phyloP scores from a whole-genome alignment of 768 basidiomycete genomes.

The Imleria badia region DNA sequence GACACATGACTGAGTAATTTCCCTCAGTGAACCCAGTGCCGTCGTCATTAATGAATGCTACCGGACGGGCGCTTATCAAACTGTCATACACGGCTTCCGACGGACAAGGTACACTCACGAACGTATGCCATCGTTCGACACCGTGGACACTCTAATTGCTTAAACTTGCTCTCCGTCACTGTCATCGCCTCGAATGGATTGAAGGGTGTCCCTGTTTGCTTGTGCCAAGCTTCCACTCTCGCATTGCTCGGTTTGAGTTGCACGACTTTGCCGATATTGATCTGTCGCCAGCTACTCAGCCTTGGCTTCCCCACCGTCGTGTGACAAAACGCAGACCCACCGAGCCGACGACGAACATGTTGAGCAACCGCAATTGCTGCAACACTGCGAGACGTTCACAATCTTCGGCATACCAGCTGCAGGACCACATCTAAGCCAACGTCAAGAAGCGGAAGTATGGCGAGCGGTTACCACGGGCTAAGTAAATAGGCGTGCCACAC shows the following conservation, averaged over 20 bases:
- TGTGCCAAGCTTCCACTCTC: slow-evolving; percentile 22
- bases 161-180: slow-evolving; percentile 17
- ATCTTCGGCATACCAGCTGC: slow-evolving; percentile 34
- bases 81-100: not conserved
- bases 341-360: slow-evolving; percentile 29
- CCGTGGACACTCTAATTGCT: slow-evolving; percentile 35
- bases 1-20: slow-evolving; percentile 39
- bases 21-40: slow-evolving; percentile 51
- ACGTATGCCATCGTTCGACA: slow-evolving; percentile 30
- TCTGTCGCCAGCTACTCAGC: slow-evolving; percentile 13
- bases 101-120: slow-evolving; percentile 28
- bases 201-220: slow-evolving; percentile 28
- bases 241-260: slow-evolving; percentile 14
- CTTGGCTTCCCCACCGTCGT: not conserved
- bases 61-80: not conserved
- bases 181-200: slow-evolving; percentile 38
- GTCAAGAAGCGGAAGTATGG: not conserved
- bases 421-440: not conserved
- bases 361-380: slow-evolving; percentile 26
- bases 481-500: slow-evolving; percentile 44
- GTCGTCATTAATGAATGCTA: slow-evolving; percentile 41
- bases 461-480: slow-evolving; percentile 31
- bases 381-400: slow-evolving; percentile 31
- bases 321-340: slow-evolving; percentile 14
- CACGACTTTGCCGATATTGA: slow-evolving; percentile 22